Evolutionary conservation across 2,329 filamentous ascomycete genomes (phyloP).

Genomic region (Stemphylium lycopersici): DNA sequence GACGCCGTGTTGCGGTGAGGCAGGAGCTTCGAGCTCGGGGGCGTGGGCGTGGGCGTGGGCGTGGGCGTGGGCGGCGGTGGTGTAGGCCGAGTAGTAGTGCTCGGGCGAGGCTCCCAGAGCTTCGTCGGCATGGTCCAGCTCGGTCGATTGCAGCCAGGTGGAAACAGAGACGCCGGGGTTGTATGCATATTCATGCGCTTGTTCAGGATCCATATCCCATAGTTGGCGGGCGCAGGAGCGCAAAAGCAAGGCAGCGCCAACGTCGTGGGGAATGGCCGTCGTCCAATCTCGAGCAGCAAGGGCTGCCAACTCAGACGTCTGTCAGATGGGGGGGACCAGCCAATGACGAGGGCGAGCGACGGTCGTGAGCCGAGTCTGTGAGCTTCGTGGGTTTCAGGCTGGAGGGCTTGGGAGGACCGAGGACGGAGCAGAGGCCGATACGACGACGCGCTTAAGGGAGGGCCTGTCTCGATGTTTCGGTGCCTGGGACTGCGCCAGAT

Average conservation of each 20-base stretch:
- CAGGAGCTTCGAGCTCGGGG: slow-evolving; percentile 17
- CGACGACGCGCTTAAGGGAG: neutral
- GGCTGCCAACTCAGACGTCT: slow-evolving; percentile 10
- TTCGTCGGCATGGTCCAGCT: slow-evolving; percentile 27
- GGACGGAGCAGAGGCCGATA: neutral
- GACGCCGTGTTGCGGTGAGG: slow-evolving; percentile 21
- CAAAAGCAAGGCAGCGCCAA: slow-evolving; percentile 18
- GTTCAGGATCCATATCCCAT: slow-evolving; percentile 22
- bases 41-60: slow-evolving; percentile 16
- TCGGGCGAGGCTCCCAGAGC: slow-evolving; percentile 28
- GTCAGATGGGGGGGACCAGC: neutral
- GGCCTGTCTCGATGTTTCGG: too few species aligned
- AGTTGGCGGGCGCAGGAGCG: slow-evolving; percentile 16
- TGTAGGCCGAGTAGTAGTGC: slow-evolving; percentile 39
- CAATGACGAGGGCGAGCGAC: slow-evolving; percentile 2
- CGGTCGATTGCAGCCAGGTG: slow-evolving; percentile 44
- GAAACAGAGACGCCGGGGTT: slow-evolving; percentile 17
- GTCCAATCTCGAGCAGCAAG: slow-evolving; percentile 15
- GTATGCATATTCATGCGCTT: slow-evolving; percentile 21
- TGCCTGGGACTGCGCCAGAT: neutral
- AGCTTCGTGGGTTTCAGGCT: slow-evolving; percentile 11
- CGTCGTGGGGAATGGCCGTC: slow-evolving; percentile 12
- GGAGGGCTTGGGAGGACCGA: neutral
- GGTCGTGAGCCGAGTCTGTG: slow-evolving; percentile 1
- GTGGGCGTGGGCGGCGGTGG: slow-evolving; percentile 18